Percentiles rank a stretch among this genome's conserved stretches.
Evolutionary conservation across 495 filamentous ascomycete genomes (phyloP).

Genomic region (Haplographium delicatum): DNA sequence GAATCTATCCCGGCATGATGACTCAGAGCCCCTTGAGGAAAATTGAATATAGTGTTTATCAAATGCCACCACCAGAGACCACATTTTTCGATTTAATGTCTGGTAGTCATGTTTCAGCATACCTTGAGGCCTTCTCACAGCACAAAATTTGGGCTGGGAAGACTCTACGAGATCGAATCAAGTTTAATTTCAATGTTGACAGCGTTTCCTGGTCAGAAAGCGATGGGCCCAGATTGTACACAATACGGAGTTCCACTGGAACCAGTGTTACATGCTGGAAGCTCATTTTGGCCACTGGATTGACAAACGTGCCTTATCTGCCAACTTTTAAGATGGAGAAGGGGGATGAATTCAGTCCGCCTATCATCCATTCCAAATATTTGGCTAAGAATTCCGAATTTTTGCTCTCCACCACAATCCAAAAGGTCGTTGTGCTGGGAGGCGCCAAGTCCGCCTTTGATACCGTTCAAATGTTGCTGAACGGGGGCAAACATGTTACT

Average conservation of each 20-base stretch:
- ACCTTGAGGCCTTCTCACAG: slow-evolving; percentile 9
- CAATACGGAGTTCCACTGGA: not conserved
- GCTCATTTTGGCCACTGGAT: slow-evolving; percentile 40
- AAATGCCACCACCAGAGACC: slow-evolving; percentile 44
- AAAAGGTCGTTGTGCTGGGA: slow-evolving; percentile 37
- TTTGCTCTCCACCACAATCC: slow-evolving; percentile 15
- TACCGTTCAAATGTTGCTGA: slow-evolving; percentile 35
- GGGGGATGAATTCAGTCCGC: slow-evolving; percentile 22
- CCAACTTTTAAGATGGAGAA: slow-evolving; percentile 29
- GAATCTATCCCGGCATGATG: slow-evolving; percentile 62
- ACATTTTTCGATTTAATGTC: not conserved
- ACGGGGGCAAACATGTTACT: slow-evolving; percentile 39
- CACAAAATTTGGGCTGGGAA: slow-evolving; percentile 7
- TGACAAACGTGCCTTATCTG: slow-evolving; percentile 35
- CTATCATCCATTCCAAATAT: slow-evolving; percentile 34
- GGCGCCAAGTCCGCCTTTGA: slow-evolving; percentile 44
- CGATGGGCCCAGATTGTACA: not conserved
- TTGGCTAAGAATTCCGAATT: slow-evolving; percentile 26
- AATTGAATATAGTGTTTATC: slow-evolving; percentile 65
- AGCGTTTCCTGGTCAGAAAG: slow-evolving; percentile 1
- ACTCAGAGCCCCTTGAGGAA: slow-evolving; percentile 52
- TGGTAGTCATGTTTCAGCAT: slow-evolving; percentile 5
- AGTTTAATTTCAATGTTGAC: not conserved
- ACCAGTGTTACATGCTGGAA: slow-evolving; percentile 25
- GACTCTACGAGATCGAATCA: slow-evolving; percentile 1